Conservation (phyloP, 1,139 yeast species). For the Citeromyces hawaiiensis region DNA sequence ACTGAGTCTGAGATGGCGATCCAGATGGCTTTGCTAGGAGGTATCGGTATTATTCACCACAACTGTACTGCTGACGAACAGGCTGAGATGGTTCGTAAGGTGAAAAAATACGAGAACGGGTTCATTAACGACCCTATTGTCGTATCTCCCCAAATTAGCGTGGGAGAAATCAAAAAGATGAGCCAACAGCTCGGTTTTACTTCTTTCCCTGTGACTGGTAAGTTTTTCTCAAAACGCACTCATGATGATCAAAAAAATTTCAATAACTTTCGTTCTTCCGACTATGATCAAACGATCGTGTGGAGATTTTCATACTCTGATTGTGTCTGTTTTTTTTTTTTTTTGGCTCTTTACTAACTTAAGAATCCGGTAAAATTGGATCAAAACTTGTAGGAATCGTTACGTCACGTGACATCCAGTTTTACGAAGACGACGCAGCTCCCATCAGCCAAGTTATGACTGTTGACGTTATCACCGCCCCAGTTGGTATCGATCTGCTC, state of each 20-base stretch:
- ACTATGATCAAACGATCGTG: conserved; percentile 94
- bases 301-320: conserved; percentile 52
- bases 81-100: conserved; percentile 96
- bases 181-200: conserved; percentile 77
- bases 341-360: conserved; percentile 2
- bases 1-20: conserved; percentile 98
- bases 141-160: conserved; percentile 60
- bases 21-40: conserved; percentile 96
- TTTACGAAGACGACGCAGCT: conserved; percentile 61
- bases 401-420: conserved; percentile 95
- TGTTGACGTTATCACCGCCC: conserved; percentile 72
- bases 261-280: conserved; percentile 99
- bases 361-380: conserved; percentile 77
- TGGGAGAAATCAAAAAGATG: conserved; percentile 68
- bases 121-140: conserved; percentile 93
- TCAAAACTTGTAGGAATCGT: conserved; percentile 90
- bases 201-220: conserved; percentile 99
- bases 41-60: conserved; percentile 97
- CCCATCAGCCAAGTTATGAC: conserved; percentile 79
- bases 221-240: conserved; percentile 20
- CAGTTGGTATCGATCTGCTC: conserved; percentile 63
- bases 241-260: conserved; percentile 48
- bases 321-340: no score
- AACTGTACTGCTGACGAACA: conserved; percentile 95
- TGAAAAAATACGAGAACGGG: conserved; percentile 94